Base-by-base conservation (phyloP, 257 asterid genomes). In the Leonotis leonurus region DNA sequence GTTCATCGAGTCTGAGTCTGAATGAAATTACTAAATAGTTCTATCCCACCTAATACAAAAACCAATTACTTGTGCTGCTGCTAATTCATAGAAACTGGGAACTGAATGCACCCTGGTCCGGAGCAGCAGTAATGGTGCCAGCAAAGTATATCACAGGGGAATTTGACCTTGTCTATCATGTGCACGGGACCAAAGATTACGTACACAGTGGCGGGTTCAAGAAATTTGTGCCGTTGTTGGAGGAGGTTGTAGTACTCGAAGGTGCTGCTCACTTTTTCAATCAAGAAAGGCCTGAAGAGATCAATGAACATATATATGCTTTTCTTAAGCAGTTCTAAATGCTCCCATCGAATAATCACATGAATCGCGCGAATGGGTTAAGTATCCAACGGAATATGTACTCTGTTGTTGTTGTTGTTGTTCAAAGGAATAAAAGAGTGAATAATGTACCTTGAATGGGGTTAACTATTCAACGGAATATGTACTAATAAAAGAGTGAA, bases 211-310 rank as follows among this genome's bases (percentile, higher is more conserved):
- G 94, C 5, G 90, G 78, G 20, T 80, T 87, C 70, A 65, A 80
- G 74, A 70, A 60, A 12, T 66, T 56, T 9, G 90, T 85, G 64
- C 90, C 94, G 0, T 54, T 81, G 61, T 25, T 81, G 81, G 52
- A 85, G 72, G 88, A 85, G 10, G 75, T 72, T 4, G 81, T 81
- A 5, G 87, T 82, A 51, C 55, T 85, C 7, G 71, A 85, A 72
- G 90, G 86, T 20, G 90, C 80, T 12, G 93, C 88, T 52, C 94
- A 85, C 73, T 87, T 85, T 53, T 50, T 83, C 65, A 79, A 81
- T 49, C 89, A 82, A 73, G 90, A 82, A 67, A 78, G 62, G 66
- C 83, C 94, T 1, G 82, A 85, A 46, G 86, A 82, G 79, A 75
- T 84, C 65, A 87, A 61, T 64, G 61, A 75, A 5, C 95, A 73